Evolutionary conservation across 169 alveolate species (phyloP).

Genomic region (Plasmodium relictum): DNA sequence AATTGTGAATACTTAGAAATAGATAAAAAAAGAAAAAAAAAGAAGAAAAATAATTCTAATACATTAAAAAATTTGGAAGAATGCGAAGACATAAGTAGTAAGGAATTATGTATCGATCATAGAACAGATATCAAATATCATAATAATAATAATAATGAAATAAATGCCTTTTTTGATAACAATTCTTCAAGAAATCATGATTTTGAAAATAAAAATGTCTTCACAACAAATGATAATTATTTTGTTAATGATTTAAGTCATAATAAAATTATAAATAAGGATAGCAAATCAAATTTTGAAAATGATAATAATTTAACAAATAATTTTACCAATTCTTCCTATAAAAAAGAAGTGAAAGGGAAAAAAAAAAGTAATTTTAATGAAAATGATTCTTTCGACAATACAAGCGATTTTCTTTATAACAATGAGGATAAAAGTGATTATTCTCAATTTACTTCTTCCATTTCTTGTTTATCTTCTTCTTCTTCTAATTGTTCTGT

Average conservation of each 20-base stretch:
- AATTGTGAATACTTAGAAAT: background rate
- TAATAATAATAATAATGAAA: background rate
- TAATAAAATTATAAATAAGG: background rate
- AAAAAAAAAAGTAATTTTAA: background rate
- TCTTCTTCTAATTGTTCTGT: background rate
- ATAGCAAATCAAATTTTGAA: no score
- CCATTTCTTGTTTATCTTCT: background rate
- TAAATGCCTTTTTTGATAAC: background rate
- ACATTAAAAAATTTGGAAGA: background rate
- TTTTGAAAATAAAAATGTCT: background rate
- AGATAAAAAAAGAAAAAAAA: background rate
- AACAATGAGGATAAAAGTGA: constrained; percentile 5
- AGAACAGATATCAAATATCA: no score
- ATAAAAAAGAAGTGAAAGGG: no score
- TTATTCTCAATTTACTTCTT: background rate
- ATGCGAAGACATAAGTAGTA: background rate
- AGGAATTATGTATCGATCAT: no score
- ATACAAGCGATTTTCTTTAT: background rate
- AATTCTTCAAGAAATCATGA: background rate
- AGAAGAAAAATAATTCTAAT: background rate
- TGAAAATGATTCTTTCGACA: background rate
- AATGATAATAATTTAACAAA: no score
- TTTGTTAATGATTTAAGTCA: background rate
- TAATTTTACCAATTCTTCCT: no score
- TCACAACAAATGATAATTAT: background rate